Evolutionary conservation across 768 basidiomycete genomes (phyloP).

Genomic region (Leucocoprinus sp.): DNA sequence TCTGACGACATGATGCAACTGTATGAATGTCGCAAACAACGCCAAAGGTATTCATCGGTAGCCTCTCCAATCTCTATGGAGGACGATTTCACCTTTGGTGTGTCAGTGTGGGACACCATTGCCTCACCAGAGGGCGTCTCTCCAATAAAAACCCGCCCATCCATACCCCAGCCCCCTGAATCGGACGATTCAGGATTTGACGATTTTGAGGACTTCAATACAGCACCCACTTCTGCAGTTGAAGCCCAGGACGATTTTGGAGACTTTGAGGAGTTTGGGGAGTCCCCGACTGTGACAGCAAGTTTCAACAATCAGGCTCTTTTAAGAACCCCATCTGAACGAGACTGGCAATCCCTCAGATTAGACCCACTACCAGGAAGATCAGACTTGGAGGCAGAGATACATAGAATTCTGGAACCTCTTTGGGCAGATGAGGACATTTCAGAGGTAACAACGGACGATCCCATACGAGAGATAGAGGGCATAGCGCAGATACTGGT

Average conservation of each 20-base stretch:
- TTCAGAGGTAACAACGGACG: slow-evolving; percentile 50
- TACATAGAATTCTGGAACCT: slow-evolving; percentile 58
- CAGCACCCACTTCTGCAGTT: slow-evolving; percentile 31
- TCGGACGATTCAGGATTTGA: slow-evolving; percentile 34
- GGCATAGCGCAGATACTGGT: slow-evolving; percentile 76
- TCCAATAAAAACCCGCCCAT: slow-evolving; percentile 17
- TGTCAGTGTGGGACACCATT: slow-evolving; percentile 62
- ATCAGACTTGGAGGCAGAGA: slow-evolving; percentile 47
- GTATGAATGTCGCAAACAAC: slow-evolving; percentile 20
- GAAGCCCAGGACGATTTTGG: slow-evolving; percentile 68
- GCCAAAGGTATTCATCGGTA: slow-evolving; percentile 19
- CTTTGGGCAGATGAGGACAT: slow-evolving; percentile 53
- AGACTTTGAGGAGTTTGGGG: slow-evolving; percentile 85
- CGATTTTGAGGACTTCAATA: slow-evolving; percentile 58
- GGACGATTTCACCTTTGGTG: slow-evolving; percentile 64
- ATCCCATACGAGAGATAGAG: slow-evolving; percentile 70
- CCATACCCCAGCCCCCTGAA: slow-evolving; percentile 17
- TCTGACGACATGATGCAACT: slow-evolving; percentile 12
- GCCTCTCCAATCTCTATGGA: slow-evolving; percentile 37
- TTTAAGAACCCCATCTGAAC: slow-evolving; percentile 34
- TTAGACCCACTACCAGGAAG: slow-evolving; percentile 59
- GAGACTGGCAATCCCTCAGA: slow-evolving; percentile 52
- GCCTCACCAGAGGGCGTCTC: slow-evolving; percentile 19
- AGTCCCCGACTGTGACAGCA: slow-evolving; percentile 1
- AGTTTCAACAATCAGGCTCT: slow-evolving; percentile 15